phyloP scores from a whole-genome alignment of 441 rosid genomes.

The Croton setiger region DNA sequence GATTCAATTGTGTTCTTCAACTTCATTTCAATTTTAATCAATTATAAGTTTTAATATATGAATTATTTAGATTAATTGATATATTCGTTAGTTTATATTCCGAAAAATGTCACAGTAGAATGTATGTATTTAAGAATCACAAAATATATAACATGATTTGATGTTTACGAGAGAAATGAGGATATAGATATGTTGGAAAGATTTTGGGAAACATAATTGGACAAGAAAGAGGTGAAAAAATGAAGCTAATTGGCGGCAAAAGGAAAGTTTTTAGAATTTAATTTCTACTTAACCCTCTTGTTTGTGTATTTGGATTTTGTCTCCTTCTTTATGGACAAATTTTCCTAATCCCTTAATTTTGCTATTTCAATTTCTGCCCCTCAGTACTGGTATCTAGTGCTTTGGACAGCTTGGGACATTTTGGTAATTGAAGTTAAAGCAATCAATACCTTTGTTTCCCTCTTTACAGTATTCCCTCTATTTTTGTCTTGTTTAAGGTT shows the following conservation, averaged over 20 bases:
- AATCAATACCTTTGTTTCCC: conserved; percentile 5
- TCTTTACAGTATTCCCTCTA: neutral
- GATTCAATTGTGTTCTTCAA: too few relatives aligned
- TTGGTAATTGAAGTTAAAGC: neutral
- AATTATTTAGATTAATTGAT: too few relatives aligned
- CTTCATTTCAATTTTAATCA: too few relatives aligned
- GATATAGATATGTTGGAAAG: neutral
- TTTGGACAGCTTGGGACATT: conserved; percentile 1
- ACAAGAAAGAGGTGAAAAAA: neutral
- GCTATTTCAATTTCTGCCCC: neutral
- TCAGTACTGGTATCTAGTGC: too few relatives aligned
- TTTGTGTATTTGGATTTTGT: conserved; percentile 25
- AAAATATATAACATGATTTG: neutral
- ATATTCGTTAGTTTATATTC: too few relatives aligned
- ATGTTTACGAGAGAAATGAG: neutral
- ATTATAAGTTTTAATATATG: too few relatives aligned
- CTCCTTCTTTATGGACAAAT: conserved; percentile 35
- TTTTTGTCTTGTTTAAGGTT: conserved; percentile 13
- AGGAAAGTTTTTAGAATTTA: neutral
- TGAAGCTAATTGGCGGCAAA: neutral
- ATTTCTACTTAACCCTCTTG: conserved; percentile 7
- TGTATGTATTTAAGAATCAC: too few relatives aligned
- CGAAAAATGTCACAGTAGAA: too few relatives aligned
- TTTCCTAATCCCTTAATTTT: conserved; percentile 21
- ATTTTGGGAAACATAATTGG: neutral